Conservation (phyloP, 202 grass and related monocot species). For the Alloteropsis angusta region DNA sequence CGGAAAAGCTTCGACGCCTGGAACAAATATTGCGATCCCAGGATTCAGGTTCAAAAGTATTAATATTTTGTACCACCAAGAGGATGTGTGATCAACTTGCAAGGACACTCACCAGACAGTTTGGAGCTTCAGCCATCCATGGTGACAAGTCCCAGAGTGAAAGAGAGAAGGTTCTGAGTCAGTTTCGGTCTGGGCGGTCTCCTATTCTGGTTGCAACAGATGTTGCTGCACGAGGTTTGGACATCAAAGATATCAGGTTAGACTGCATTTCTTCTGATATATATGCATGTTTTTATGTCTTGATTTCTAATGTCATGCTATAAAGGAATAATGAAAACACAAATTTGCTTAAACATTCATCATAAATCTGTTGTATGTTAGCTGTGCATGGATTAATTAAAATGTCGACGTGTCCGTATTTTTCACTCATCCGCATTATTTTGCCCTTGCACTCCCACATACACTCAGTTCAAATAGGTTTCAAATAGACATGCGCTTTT, state of each 20-base stretch:
- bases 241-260: conserved; percentile 99
- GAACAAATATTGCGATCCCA: conserved; percentile 91
- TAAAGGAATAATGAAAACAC: background rate
- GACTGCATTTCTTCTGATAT: background rate
- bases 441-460: too few species aligned
- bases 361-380: background rate
- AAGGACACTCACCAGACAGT: conserved; percentile 59
- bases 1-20: conserved; percentile 70
- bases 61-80: conserved; percentile 98
- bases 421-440: background rate
- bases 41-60: conserved; percentile 70
- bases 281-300: background rate
- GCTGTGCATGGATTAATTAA: background rate
- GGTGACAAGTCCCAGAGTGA: conserved; percentile 96
- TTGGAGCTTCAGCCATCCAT: conserved; percentile 82
- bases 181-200: conserved; percentile 73
- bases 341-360: background rate
- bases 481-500: too few species aligned
- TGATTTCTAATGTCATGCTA: background rate
- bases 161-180: conserved; percentile 82
- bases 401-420: background rate
- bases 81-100: conserved; percentile 94
- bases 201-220: conserved; percentile 93
- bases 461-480: too few species aligned
- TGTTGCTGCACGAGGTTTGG: conserved; percentile 87